phyloP scores from a whole-genome alignment of 805 yeast species.

The Candida railenensis region DNA sequence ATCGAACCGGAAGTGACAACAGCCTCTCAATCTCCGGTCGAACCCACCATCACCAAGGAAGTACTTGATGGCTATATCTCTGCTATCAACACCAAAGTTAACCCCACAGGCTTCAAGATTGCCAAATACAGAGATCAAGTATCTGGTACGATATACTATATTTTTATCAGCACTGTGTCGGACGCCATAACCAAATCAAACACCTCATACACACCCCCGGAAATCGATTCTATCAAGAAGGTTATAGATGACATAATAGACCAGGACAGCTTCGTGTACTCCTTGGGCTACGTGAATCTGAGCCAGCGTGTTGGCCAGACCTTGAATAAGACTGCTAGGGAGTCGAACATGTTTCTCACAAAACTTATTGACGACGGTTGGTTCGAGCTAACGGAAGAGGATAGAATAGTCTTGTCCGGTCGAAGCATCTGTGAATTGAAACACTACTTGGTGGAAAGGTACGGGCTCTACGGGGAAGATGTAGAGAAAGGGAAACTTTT shows the following conservation, averaged over 20 bases:
- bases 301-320: conserved; percentile 25
- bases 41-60: neutral
- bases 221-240: conserved; percentile 42
- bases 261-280: conserved; percentile 31
- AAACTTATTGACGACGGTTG: conserved; percentile 51
- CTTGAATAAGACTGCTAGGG: conserved; percentile 27
- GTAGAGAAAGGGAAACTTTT: conserved; percentile 36
- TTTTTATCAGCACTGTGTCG: conserved; percentile 39
- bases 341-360: conserved; percentile 39
- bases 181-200: conserved; percentile 42
- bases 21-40: neutral
- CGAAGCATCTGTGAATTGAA: conserved; percentile 49
- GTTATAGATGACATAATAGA: conserved; percentile 48
- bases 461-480: conserved; percentile 28
- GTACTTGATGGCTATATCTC: conserved; percentile 15
- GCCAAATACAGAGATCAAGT: conserved; percentile 38
- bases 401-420: conserved; percentile 37
- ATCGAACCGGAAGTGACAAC: conserved; percentile 6
- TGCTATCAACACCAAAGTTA: conserved; percentile 30
- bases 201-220: conserved; percentile 34
- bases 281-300: conserved; percentile 35
- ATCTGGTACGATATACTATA: conserved; percentile 28
- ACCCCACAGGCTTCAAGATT: conserved; percentile 41
- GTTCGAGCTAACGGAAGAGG: conserved; percentile 36
- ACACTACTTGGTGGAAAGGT: conserved; percentile 41